Conservation (phyloP, 2,329 filamentous ascomycete genomes). For the Fusarium sp. region DNA sequence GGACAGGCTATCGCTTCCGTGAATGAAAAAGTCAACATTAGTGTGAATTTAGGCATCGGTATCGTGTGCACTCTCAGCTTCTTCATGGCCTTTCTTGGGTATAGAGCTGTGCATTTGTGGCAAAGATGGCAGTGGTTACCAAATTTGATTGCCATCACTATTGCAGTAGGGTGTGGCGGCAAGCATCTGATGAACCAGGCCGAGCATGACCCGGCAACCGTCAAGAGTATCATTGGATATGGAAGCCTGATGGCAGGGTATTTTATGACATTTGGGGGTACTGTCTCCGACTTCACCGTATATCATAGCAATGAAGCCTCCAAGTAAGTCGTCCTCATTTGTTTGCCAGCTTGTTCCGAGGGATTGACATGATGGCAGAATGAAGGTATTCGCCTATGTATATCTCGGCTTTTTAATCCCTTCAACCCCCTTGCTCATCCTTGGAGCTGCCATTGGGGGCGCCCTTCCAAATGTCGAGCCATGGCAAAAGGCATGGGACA, state of each 20-base stretch:
- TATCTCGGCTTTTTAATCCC: conserved; percentile 63
- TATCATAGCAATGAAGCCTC: conserved; percentile 58
- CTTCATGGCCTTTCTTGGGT: conserved; percentile 67
- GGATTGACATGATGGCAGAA: conserved; percentile 54
- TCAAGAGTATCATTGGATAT: conserved; percentile 59
- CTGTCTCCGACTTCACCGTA: conserved; percentile 69
- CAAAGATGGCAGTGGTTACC: conserved; percentile 71
- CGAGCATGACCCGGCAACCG: conserved; percentile 54
- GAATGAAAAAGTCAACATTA: conserved; percentile 58
- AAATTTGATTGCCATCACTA: conserved; percentile 64
- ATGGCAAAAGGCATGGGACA: conserved; percentile 50
- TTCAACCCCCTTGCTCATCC: conserved; percentile 54
- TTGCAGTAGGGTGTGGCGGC: conserved; percentile 67
- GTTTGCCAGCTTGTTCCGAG: background rate
- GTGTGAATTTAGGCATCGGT: conserved; percentile 67
- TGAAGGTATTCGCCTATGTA: conserved; percentile 51
- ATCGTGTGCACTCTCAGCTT: conserved; percentile 67
- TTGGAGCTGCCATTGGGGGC: conserved; percentile 58
- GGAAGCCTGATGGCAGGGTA: conserved; percentile 64
- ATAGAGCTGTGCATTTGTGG: conserved; percentile 66
- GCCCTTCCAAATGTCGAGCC: conserved; percentile 50
- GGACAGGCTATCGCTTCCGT: conserved; percentile 66
- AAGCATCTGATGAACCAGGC: conserved; percentile 63
- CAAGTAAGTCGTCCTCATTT: conserved; percentile 33
- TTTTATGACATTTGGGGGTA: conserved; percentile 68